These are phyloP conservation scores for Chaetomium strumarium DNA, from an alignment of 2,329 filamentous ascomycete species.

Conservation along the genomic window DNA sequence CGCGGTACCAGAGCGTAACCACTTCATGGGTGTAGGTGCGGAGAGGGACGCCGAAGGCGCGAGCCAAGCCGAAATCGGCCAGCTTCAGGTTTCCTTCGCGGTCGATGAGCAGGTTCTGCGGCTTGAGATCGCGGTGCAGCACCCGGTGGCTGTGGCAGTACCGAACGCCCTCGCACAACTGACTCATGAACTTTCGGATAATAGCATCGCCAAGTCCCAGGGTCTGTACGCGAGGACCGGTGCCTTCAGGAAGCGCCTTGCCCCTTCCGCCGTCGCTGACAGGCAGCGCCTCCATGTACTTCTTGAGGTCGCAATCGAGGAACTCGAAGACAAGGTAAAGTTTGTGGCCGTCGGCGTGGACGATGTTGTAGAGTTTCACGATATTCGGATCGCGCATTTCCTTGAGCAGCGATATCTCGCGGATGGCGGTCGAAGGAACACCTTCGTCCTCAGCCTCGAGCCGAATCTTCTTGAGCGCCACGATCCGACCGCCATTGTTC, in stretches of 20 bases:
- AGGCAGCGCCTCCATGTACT: conserved; percentile 87
- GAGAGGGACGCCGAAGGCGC: conserved; percentile 81
- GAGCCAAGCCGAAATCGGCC: conserved; percentile 80
- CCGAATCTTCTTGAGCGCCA: conserved; percentile 87
- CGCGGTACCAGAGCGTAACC: conserved; percentile 83
- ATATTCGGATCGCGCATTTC: conserved; percentile 90
- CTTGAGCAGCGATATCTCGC: conserved; percentile 85
- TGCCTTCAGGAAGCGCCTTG: conserved; percentile 72
- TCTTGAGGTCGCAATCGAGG: conserved; percentile 82
- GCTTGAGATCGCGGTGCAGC: conserved; percentile 78
- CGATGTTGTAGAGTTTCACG: conserved; percentile 78
- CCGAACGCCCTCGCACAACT: conserved; percentile 71
- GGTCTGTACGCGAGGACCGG: conserved; percentile 54
- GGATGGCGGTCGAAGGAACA: conserved; percentile 82
- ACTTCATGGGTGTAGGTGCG: conserved; percentile 90
- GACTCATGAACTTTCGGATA: conserved; percentile 87
- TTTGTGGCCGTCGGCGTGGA: conserved; percentile 87
- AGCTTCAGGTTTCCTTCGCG: conserved; percentile 81
- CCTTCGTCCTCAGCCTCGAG: conserved; percentile 89
- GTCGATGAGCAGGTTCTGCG: conserved; percentile 79
- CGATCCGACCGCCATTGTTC: conserved; percentile 69
- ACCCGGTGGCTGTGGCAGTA: conserved; percentile 84
- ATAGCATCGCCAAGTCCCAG: conserved; percentile 71
- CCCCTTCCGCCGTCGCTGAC: conserved; percentile 74
- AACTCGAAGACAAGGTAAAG: conserved; percentile 87